Evolutionary conservation across 2,329 filamentous ascomycete species (phyloP).

Genomic region (Phyllosticta capitalensis): DNA sequence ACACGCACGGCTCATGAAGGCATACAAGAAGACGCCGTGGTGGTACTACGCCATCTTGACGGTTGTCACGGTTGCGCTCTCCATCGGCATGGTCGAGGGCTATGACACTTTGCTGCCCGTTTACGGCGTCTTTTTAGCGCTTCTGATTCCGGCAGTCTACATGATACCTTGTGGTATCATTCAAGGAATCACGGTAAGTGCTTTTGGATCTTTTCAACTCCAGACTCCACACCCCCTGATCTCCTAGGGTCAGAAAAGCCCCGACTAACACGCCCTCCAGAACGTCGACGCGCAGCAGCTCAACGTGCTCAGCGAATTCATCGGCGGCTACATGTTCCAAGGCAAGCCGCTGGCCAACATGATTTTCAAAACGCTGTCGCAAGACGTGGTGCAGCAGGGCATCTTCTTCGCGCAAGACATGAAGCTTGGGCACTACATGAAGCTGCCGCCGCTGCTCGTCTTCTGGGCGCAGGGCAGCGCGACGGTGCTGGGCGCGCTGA

Average conservation of each 20-base stretch:
- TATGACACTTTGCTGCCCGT: slow-evolving; percentile 6
- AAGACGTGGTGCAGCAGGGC: slow-evolving; percentile 10
- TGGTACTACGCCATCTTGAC: slow-evolving; percentile 45
- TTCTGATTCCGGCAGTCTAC: slow-evolving; percentile 7
- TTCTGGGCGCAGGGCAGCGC: slow-evolving; percentile 58
- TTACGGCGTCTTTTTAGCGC: slow-evolving; percentile 5
- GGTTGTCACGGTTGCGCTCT: slow-evolving; percentile 33
- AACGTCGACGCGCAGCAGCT: slow-evolving; percentile 25
- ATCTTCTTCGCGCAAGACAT: slow-evolving; percentile 11
- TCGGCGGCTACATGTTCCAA: slow-evolving; percentile 64
- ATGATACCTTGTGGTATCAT: slow-evolving; percentile 10
- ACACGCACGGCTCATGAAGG: slow-evolving; percentile 24
- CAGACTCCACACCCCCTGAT: too few species aligned
- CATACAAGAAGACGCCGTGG: slow-evolving; percentile 25
- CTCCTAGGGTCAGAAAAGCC: too few species aligned
- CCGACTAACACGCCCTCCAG: not conserved
- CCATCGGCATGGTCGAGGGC: slow-evolving; percentile 7
- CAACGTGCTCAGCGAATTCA: slow-evolving; percentile 46
- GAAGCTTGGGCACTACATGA: slow-evolving; percentile 41
- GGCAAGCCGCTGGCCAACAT: slow-evolving; percentile 64
- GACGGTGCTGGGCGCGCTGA: slow-evolving; percentile 56
- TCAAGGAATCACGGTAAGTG: slow-evolving; percentile 3
- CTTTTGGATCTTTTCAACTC: too few species aligned
- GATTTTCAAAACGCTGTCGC: slow-evolving; percentile 18
- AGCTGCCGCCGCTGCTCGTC: slow-evolving; percentile 54